Conservation (phyloP, 2,329 filamentous ascomycete genomes). For the Fusarium domesticum region DNA sequence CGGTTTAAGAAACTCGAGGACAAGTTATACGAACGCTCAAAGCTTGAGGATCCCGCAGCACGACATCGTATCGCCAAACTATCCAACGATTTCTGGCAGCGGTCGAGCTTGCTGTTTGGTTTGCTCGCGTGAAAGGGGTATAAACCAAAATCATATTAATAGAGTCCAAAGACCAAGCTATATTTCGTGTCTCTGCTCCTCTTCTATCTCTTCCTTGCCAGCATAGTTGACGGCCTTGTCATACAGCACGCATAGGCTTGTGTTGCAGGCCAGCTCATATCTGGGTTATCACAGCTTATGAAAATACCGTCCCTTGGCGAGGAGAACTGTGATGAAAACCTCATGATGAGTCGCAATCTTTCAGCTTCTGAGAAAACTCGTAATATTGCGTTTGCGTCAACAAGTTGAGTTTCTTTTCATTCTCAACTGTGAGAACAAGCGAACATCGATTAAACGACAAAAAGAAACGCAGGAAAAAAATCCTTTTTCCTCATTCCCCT, state of each 20-base stretch:
- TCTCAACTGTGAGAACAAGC: conserved; percentile 86
- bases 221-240: no score
- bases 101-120: conserved; percentile 78
- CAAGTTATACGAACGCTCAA: conserved; percentile 43
- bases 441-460: no score
- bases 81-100: conserved; percentile 77
- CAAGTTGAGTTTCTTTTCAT: conserved; percentile 84
- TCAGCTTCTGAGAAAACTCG: conserved; percentile 67
- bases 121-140: conserved; percentile 51
- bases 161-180: background rate
- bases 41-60: conserved; percentile 47
- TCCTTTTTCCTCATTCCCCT: no score
- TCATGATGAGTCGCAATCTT: conserved; percentile 75
- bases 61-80: conserved; percentile 57
- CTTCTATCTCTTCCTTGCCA: no score
- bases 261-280: no score
- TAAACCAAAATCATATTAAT: conserved; percentile 11
- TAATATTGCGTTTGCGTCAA: conserved; percentile 72
- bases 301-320: conserved; percentile 79
- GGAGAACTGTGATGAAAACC: conserved; percentile 79
- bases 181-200: background rate
- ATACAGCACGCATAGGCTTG: no score
- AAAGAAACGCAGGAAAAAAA: no score
- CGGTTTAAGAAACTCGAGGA: conserved; percentile 45
- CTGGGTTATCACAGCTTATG: conserved; percentile 91